Conservation (phyloP, 1,284 basidiomycete species). For the Rhodotorula sp. region DNA sequence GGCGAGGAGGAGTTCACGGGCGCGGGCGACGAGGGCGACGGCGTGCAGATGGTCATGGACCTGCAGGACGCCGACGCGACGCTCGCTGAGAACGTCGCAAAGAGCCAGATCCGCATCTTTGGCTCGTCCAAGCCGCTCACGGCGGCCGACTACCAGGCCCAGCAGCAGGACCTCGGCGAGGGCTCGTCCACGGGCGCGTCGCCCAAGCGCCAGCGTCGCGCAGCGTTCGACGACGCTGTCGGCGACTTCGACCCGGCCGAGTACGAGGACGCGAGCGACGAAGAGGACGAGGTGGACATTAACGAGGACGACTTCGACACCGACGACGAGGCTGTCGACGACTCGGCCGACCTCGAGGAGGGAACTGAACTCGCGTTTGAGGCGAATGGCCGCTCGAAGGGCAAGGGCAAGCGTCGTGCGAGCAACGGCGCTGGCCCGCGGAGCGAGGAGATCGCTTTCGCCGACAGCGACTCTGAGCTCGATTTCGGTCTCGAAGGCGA, state of each 20-base stretch:
- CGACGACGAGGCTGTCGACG: constrained; percentile 10
- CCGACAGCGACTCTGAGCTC: constrained; percentile 42
- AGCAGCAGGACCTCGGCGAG: constrained; percentile 12
- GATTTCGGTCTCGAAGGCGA: constrained; percentile 41
- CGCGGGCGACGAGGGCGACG: constrained; percentile 64
- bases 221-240: constrained; percentile 53
- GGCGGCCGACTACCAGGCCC: constrained; percentile 48
- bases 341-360: constrained; percentile 2
- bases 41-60: constrained; percentile 96
- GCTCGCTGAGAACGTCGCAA: constrained; percentile 77
- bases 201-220: constrained; percentile 40
- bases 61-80: constrained; percentile 83
- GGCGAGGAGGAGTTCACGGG: constrained; percentile 44
- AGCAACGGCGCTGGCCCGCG: constrained; percentile 9
- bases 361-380: constrained; percentile 26
- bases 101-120: constrained; percentile 82
- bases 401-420: constrained; percentile 10
- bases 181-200: constrained; percentile 45
- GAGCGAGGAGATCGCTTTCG: constrained; percentile 35
- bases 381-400: background rate
- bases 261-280: constrained; percentile 50
- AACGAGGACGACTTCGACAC: constrained; percentile 14
- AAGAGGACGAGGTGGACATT: constrained; percentile 53
- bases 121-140: constrained; percentile 69
- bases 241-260: constrained; percentile 55